A percentile compares a stretch with the other conserved stretches of the same genome.
Evolutionary conservation across 1,284 basidiomycete species (phyloP).

Genomic region (Pulchroboletus neoregius): DNA sequence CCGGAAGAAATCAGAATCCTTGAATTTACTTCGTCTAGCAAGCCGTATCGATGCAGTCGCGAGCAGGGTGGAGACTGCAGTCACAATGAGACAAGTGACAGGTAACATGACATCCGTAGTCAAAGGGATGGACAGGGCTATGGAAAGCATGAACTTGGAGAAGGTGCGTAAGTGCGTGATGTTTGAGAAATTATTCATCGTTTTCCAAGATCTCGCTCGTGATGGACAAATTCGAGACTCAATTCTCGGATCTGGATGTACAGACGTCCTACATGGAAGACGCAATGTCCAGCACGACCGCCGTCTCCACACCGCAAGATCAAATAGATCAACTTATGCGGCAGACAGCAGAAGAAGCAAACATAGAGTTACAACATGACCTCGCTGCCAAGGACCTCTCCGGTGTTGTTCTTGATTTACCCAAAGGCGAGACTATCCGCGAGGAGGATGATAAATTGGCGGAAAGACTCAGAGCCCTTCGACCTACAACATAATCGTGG

Average conservation of each 20-base stretch:
- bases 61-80: slow-evolving; percentile 97
- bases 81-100: slow-evolving; percentile 94
- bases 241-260: slow-evolving; percentile 96
- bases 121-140: slow-evolving; percentile 97
- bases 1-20: slow-evolving; percentile 93
- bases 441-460: slow-evolving; percentile 82
- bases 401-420: slow-evolving; percentile 49
- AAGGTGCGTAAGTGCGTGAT: slow-evolving; percentile 47
- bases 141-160: slow-evolving; percentile 99
- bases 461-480: slow-evolving; percentile 74
- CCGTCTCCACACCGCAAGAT: slow-evolving; percentile 92
- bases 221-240: slow-evolving; percentile 99
- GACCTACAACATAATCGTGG: slow-evolving; percentile 59
- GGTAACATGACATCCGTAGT: slow-evolving; percentile 97
- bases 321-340: slow-evolving; percentile 92
- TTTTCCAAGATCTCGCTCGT: slow-evolving; percentile 84
- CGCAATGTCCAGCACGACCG: slow-evolving; percentile 91
- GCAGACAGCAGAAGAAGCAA: slow-evolving; percentile 95
- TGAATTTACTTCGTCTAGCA: slow-evolving; percentile 85
- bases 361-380: slow-evolving; percentile 93
- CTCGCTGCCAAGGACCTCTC: slow-evolving; percentile 66
- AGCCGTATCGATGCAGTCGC: slow-evolving; percentile 96
- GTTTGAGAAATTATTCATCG: slow-evolving; percentile 5
- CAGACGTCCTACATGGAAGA: slow-evolving; percentile 99
- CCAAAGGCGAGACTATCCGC: slow-evolving; percentile 52